These are phyloP conservation scores for Senna siamea DNA, from an alignment of 306 rosid genomes.

Conservation along the genomic window DNA sequence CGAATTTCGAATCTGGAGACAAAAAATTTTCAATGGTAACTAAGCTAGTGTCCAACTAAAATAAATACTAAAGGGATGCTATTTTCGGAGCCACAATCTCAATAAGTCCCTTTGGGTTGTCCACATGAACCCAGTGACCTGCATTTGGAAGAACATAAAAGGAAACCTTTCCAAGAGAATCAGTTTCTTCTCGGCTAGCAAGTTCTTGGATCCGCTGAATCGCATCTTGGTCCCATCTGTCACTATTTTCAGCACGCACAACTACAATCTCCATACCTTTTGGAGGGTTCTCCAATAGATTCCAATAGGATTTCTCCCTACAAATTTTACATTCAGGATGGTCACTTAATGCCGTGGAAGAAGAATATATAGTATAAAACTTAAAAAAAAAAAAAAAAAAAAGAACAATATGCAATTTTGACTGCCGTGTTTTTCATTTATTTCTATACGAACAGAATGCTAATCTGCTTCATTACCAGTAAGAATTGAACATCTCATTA, in stretches of 20 bases:
- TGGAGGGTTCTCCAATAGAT: conserved; percentile 80
- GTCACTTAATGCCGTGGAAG: conserved; percentile 13
- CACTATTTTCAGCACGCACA: conserved; percentile 89
- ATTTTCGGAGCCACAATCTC: conserved; percentile 76
- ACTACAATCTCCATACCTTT: conserved; percentile 64
- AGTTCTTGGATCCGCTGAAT: conserved; percentile 63
- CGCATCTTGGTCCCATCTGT: conserved; percentile 69
- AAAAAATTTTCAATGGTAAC: not conserved
- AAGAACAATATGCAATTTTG: conserved; percentile 7
- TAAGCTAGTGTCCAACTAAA: conserved; percentile 23
- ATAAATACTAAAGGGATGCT: conserved; percentile 51
- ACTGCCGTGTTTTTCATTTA: not conserved
- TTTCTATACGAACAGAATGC: conserved; percentile 17
- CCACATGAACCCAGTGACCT: conserved; percentile 98
- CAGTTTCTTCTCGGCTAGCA: conserved; percentile 47
- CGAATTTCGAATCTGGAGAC: conserved; percentile 25
- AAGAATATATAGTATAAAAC: not conserved
- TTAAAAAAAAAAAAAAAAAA: not conserved
- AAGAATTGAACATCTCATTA: conserved; percentile 82
- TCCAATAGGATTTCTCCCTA: conserved; percentile 80
- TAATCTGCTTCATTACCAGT: conserved; percentile 56
- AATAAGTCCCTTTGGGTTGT: conserved; percentile 87
- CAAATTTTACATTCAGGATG: conserved; percentile 23
- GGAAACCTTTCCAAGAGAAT: conserved; percentile 63
- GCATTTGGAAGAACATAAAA: conserved; percentile 74